These are phyloP conservation scores for Schoenoplectus tabernaemontani DNA, from an alignment of 202 grass and related monocot genomes.

Conservation along the genomic window DNA sequence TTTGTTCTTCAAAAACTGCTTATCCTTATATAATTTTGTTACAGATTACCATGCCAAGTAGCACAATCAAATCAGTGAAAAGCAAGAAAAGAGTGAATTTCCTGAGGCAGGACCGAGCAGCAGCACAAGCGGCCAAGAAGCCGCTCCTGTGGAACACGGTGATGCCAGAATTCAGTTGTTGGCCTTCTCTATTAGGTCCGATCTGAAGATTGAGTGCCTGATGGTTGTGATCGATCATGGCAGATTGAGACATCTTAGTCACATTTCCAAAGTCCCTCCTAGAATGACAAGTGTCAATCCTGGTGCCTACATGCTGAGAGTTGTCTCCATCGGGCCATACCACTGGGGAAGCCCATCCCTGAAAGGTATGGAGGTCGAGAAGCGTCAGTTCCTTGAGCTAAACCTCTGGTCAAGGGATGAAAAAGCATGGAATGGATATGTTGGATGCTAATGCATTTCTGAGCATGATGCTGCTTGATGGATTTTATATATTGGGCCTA, in stretches of 20 bases:
- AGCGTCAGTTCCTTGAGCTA: conserved; percentile 3
- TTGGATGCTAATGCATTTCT: neutral
- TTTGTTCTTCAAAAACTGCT: neutral
- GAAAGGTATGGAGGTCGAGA: conserved; percentile 7
- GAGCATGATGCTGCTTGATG: conserved; percentile 7
- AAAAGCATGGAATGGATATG: neutral
- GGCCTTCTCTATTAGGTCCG: neutral
- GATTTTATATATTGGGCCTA: neutral
- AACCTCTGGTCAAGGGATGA: neutral
- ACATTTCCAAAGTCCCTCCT: neutral
- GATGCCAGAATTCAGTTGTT: neutral
- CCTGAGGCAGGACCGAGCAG: neutral
- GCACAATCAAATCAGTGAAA: neutral
- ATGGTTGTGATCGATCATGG: neutral
- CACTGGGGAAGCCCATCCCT: neutral
- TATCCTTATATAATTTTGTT: neutral
- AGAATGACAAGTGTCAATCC: neutral
- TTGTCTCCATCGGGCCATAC: neutral
- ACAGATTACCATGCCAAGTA: neutral
- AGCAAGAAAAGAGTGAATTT: neutral
- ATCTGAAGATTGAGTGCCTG: neutral
- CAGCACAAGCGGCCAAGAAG: neutral
- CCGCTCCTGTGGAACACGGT: neutral
- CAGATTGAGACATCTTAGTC: neutral
- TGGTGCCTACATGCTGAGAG: neutral